Conservation (phyloP, 1,139 yeast species). For the Pneumocystis canis region DNA sequence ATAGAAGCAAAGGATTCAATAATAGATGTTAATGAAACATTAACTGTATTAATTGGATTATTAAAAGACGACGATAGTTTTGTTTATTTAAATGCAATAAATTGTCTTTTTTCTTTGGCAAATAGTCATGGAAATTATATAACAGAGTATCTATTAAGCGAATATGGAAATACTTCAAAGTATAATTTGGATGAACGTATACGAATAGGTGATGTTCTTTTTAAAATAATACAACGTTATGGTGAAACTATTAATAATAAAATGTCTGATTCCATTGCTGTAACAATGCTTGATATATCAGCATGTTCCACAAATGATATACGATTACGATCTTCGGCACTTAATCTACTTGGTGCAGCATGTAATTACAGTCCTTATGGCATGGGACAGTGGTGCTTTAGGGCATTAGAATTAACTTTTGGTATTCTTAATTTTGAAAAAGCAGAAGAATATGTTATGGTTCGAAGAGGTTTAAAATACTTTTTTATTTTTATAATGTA, state of each 20-base stretch:
- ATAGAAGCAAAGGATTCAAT: conserved; percentile 38
- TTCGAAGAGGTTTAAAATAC: conserved; percentile 35
- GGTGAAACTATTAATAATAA: conserved; percentile 37
- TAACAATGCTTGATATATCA: conserved; percentile 30
- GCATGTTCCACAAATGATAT: conserved; percentile 36
- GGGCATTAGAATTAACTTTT: conserved; percentile 57
- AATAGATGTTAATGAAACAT: conserved; percentile 39
- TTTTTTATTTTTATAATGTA: background rate
- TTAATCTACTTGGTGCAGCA: conserved; percentile 62
- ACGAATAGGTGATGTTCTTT: conserved; percentile 66
- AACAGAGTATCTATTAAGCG: conserved; percentile 26
- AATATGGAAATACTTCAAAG: conserved; percentile 18
- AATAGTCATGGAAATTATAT: conserved; percentile 28
- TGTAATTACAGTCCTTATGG: conserved; percentile 49
- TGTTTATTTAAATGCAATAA: conserved; percentile 68
- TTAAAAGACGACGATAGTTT: conserved; percentile 73
- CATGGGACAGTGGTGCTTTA: conserved; percentile 33
- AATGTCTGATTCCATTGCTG: conserved; percentile 25
- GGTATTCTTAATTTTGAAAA: conserved; percentile 55
- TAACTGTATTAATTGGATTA: conserved; percentile 49
- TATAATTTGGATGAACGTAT: conserved; percentile 45
- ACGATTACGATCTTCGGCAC: conserved; percentile 65
- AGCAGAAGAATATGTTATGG: conserved; percentile 33
- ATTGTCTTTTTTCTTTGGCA: conserved; percentile 51
- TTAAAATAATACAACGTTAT: conserved; percentile 39